Evolutionary conservation across 1,139 yeast species (phyloP).

Genomic region (Yamadazyma oceani): DNA sequence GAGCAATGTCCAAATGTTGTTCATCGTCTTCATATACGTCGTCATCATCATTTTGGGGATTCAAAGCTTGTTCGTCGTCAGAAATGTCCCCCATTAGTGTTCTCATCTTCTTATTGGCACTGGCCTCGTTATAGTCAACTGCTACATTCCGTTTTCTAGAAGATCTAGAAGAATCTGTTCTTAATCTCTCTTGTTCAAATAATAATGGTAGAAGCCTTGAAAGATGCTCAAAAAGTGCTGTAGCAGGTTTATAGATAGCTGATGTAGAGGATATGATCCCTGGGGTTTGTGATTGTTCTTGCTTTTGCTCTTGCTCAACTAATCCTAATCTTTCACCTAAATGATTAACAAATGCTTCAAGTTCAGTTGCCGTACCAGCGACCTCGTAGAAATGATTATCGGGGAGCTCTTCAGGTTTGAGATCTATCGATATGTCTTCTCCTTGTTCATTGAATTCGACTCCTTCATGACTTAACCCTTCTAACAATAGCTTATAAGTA

Average conservation of each 20-base stretch:
- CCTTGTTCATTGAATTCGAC: slow-evolving; percentile 37
- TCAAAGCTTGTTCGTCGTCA: neutral
- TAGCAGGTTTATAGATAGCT: slow-evolving; percentile 27
- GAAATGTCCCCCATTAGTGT: slow-evolving; percentile 5
- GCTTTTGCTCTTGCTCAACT: too few species aligned
- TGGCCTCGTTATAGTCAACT: slow-evolving; percentile 12
- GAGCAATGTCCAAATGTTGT: slow-evolving; percentile 7
- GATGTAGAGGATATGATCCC: slow-evolving; percentile 22
- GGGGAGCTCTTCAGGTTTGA: slow-evolving; percentile 8
- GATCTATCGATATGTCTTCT: slow-evolving; percentile 20
- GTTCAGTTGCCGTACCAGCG: slow-evolving; percentile 35
- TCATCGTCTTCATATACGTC: slow-evolving; percentile 8
- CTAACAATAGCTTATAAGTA: slow-evolving; percentile 35
- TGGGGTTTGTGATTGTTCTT: too few species aligned
- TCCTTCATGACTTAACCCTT: slow-evolving; percentile 30
- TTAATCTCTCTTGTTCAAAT: slow-evolving; percentile 9
- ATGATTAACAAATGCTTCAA: slow-evolving; percentile 30
- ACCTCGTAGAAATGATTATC: slow-evolving; percentile 44
- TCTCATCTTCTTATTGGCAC: slow-evolving; percentile 5
- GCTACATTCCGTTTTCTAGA: slow-evolving; percentile 11
- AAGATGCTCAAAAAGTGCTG: slow-evolving; percentile 27
- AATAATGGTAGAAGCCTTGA: slow-evolving; percentile 23
- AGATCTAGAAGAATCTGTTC: slow-evolving; percentile 5
- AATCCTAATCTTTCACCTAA: slow-evolving; percentile 24
- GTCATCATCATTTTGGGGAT: slow-evolving; percentile 6